Percentiles rank a stretch among this genome's conserved stretches.
Evolutionary conservation across 73 alveolate genomes (phyloP).

Genomic region (Paramecium sonneborni): DNA sequence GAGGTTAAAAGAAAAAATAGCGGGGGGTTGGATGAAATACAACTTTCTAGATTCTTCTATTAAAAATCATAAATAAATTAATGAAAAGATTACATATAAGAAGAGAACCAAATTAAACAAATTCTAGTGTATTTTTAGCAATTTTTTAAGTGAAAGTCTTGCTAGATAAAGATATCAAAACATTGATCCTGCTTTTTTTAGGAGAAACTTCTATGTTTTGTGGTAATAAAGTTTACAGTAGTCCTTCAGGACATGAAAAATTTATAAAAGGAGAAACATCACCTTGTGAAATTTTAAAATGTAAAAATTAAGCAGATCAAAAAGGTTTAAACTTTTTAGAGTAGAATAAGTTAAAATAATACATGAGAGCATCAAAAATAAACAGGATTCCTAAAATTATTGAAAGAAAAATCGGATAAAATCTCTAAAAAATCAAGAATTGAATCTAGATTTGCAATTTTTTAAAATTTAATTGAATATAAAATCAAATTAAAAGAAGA

Average conservation of each 20-base stretch:
- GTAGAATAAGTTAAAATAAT: not conserved
- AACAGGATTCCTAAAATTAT: not conserved
- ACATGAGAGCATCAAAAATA: not conserved
- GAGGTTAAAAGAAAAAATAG: conserved; percentile 12
- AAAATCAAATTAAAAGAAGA: not conserved
- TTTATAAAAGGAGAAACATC: conserved; percentile 14
- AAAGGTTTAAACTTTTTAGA: not conserved
- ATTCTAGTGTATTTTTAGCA: not conserved
- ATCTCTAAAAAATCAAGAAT: not conserved
- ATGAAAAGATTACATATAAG: not conserved
- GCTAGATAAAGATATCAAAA: not conserved
- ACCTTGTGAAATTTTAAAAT: not conserved
- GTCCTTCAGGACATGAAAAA: conserved; percentile 19
- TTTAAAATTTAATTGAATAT: conserved; percentile 14
- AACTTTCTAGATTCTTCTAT: conserved; percentile 21
- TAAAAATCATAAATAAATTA: conserved; percentile 15
- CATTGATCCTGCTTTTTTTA: conserved; percentile 32
- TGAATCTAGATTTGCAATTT: not conserved
- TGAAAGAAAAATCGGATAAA: conserved; percentile 7
- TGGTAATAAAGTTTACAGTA: not conserved
- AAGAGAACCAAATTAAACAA: not conserved
- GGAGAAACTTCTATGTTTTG: not conserved
- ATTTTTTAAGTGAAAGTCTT: not conserved
- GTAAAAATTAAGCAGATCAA: not conserved
- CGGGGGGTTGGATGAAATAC: conserved; percentile 3